Percentiles rank a stretch among this genome's conserved stretches.
phyloP scores from a whole-genome alignment of 306 rosid species.

The Prunus salicina region DNA sequence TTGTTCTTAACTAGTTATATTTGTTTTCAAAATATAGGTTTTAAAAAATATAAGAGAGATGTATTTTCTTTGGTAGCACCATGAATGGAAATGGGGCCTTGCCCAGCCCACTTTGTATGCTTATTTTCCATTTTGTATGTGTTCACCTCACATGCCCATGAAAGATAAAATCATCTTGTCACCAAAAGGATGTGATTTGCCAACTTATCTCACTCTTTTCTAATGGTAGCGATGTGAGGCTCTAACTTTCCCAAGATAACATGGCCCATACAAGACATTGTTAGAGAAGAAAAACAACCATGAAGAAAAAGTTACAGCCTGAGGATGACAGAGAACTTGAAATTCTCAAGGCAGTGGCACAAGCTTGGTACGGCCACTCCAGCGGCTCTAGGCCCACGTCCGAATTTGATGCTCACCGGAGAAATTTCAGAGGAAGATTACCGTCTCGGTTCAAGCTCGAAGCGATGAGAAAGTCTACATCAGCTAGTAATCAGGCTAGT shows the following conservation, averaged over 20 bases:
- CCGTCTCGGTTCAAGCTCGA: slow-evolving; percentile 72
- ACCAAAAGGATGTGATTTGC: slow-evolving; percentile 3
- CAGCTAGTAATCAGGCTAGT: not conserved
- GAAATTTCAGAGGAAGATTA: slow-evolving; percentile 38
- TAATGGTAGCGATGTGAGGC: slow-evolving; percentile 34
- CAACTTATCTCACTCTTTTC: not conserved
- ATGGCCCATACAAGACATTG: slow-evolving; percentile 32
- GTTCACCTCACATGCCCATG: not conserved
- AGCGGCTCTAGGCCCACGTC: slow-evolving; percentile 43
- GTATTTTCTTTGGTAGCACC: not conserved
- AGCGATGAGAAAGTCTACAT: slow-evolving; percentile 27
- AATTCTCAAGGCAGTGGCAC: slow-evolving; percentile 88
- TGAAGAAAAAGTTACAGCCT: slow-evolving; percentile 51
- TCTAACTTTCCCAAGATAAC: slow-evolving; percentile 25
- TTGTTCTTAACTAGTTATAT: too few species aligned
- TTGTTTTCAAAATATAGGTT: too few species aligned
- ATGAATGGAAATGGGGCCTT: not conserved
- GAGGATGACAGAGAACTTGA: slow-evolving; percentile 41
- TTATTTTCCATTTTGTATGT: not conserved
- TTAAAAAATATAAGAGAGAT: not conserved
- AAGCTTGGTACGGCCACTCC: slow-evolving; percentile 71
- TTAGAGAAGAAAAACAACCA: slow-evolving; percentile 15
- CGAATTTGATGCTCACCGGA: slow-evolving; percentile 57
- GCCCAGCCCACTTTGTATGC: not conserved
- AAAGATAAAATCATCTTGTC: slow-evolving; percentile 22